Evolutionary conservation across 1,284 basidiomycete genomes (phyloP).

Genomic region (Trichosporon sp.): DNA sequence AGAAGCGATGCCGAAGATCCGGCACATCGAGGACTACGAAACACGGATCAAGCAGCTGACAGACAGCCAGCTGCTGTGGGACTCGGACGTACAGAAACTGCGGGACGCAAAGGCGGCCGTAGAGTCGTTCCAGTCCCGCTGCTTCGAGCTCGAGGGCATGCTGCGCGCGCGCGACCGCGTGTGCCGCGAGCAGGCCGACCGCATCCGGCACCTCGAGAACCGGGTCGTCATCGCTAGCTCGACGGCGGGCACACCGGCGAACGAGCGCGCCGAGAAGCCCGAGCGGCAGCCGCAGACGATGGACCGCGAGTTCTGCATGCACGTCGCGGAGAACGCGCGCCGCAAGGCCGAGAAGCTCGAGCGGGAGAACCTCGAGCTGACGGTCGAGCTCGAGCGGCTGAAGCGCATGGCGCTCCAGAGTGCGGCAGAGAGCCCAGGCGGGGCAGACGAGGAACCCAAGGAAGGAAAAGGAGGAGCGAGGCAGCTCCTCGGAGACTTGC

Average conservation of each 20-base stretch:
- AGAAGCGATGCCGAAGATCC: constrained; percentile 38
- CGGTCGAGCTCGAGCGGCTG: constrained; percentile 21
- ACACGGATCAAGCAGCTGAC: constrained; percentile 41
- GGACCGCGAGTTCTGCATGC: constrained; percentile 16
- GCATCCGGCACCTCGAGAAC: constrained; percentile 16
- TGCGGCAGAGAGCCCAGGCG: background rate
- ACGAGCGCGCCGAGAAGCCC: constrained; percentile 20
- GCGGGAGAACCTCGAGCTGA: constrained; percentile 35
- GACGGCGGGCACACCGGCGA: background rate
- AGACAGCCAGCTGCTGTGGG: constrained; percentile 38
- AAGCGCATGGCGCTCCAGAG: constrained; percentile 8
- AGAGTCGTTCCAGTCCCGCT: constrained; percentile 17
- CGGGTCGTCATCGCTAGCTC: background rate
- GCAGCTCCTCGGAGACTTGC: constrained; percentile 1
- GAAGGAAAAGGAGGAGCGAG: background rate
- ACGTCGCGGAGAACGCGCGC: constrained; percentile 27
- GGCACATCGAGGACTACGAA: constrained; percentile 43
- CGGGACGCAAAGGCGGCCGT: constrained; percentile 28
- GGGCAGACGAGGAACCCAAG: background rate
- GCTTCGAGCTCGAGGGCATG: constrained; percentile 28
- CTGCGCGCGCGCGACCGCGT: constrained; percentile 26
- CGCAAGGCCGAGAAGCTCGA: constrained; percentile 25
- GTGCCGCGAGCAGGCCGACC: constrained; percentile 20
- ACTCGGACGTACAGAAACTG: constrained; percentile 28
- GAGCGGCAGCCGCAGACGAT: constrained; percentile 11